Percentiles rank a stretch among this genome's conserved stretches.
Evolutionary conservation across 306 rosid genomes (phyloP).

Genomic region (Trifolium subterraneum): DNA sequence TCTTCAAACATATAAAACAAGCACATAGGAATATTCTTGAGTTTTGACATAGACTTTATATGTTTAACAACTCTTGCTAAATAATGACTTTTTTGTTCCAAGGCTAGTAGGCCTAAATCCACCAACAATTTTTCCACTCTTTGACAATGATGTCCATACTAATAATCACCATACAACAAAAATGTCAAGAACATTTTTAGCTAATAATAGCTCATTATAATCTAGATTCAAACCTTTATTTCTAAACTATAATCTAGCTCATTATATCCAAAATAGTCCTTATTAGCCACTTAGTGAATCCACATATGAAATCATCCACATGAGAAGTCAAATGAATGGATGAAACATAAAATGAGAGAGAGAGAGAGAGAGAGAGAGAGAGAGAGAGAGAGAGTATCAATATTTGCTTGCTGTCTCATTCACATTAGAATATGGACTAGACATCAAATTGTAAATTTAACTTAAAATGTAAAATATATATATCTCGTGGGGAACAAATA

Average conservation of each 20-base stretch:
- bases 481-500: constrained; percentile 41
- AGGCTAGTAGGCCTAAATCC: constrained; percentile 16
- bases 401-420: constrained; percentile 36
- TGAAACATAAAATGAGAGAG: constrained; percentile 7
- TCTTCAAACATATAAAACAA: constrained; percentile 24
- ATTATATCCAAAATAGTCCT: constrained; percentile 4
- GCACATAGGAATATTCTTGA: neutral
- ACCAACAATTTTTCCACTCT: neutral
- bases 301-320: constrained; percentile 28
- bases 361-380: neutral
- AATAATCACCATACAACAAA: constrained; percentile 29
- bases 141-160: constrained; percentile 17
- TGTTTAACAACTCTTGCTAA: constrained; percentile 18
- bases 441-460: constrained; percentile 32
- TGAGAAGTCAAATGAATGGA: neutral
- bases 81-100: constrained; percentile 22
- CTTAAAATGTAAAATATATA: constrained; percentile 9
- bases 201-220: constrained; percentile 19
- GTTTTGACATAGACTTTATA: neutral
- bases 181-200: constrained; percentile 26
- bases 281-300: neutral
- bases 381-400: constrained; percentile 11
- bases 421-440: constrained; percentile 30
- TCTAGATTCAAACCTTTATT: constrained; percentile 6
- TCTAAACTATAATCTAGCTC: constrained; percentile 16